Percentiles rank a stretch among this genome's conserved stretches.
Evolutionary conservation across 345 rosid species (phyloP).

Genomic region (Camelina neglecta): DNA sequence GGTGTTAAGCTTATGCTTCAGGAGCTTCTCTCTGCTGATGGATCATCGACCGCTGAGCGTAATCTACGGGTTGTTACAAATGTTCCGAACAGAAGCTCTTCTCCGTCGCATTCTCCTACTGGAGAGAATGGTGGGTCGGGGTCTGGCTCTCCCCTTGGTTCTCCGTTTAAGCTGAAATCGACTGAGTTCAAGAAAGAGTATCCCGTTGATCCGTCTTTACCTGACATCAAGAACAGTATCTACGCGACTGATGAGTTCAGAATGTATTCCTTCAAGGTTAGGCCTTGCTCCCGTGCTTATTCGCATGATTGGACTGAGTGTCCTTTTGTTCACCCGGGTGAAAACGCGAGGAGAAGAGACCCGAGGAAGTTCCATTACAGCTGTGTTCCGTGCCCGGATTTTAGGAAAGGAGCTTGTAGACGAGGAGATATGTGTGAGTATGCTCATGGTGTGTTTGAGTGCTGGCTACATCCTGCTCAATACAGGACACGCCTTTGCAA

Average conservation of each 20-base stretch:
- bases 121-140: slow-evolving; percentile 62
- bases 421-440: slow-evolving; percentile 97
- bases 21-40: slow-evolving; percentile 70
- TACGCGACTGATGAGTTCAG: slow-evolving; percentile 93
- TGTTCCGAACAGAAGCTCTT: slow-evolving; percentile 49
- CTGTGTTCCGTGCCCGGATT: slow-evolving; percentile 96
- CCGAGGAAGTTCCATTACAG: slow-evolving; percentile 97
- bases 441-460: slow-evolving; percentile 98
- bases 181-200: slow-evolving; percentile 77
- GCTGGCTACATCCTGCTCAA: slow-evolving; percentile 99
- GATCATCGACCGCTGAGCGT: slow-evolving; percentile 53
- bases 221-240: slow-evolving; percentile 93
- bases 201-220: slow-evolving; percentile 91
- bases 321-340: slow-evolving; percentile 97
- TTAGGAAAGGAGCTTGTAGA: slow-evolving; percentile 90
- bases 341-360: slow-evolving; percentile 96
- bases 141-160: slow-evolving; percentile 53
- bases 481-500: slow-evolving; percentile 91
- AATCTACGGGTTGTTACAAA: slow-evolving; percentile 56
- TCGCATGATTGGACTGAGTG: slow-evolving; percentile 99
- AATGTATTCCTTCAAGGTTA: slow-evolving; percentile 93
- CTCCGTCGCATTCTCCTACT: slow-evolving; percentile 68
- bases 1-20: slow-evolving; percentile 60
- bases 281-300: slow-evolving; percentile 96
- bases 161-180: slow-evolving; percentile 55